A percentile compares a stretch with the other conserved stretches of the same genome.
phyloP scores from a whole-genome alignment of 1,139 yeast genomes.

The Casaregolazyma suthepensis region DNA sequence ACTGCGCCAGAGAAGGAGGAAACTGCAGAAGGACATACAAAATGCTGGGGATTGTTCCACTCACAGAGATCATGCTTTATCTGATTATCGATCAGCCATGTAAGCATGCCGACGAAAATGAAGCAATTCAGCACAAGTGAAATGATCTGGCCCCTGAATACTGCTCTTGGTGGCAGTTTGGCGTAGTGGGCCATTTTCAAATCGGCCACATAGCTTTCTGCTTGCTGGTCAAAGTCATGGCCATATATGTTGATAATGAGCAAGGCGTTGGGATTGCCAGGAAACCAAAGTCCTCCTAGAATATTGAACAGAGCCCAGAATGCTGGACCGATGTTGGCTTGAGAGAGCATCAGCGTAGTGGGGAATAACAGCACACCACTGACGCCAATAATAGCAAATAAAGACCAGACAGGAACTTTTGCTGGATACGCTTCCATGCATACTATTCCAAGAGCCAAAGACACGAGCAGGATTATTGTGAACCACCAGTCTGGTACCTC shows the following conservation, averaged over 20 bases:
- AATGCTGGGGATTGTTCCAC: constrained; percentile 30
- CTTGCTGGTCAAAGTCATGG: constrained; percentile 56
- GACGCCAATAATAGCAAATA: constrained; percentile 51
- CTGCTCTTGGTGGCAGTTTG: constrained; percentile 52
- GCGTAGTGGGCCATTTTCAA: constrained; percentile 58
- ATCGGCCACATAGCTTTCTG: constrained; percentile 49
- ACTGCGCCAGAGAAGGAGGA: constrained; percentile 47
- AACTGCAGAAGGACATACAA: constrained; percentile 33
- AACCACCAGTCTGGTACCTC: constrained; percentile 68
- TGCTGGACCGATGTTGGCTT: constrained; percentile 48
- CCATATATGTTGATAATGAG: constrained; percentile 53
- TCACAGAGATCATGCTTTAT: constrained; percentile 18
- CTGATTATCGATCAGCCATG: constrained; percentile 40
- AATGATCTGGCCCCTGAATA: constrained; percentile 49
- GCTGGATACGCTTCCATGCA: constrained; percentile 40
- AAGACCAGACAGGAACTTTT: constrained; percentile 48
- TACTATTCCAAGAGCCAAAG: constrained; percentile 45
- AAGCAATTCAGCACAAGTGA: constrained; percentile 36
- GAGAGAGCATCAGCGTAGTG: constrained; percentile 42
- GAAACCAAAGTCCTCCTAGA: constrained; percentile 54
- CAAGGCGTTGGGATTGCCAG: constrained; percentile 56
- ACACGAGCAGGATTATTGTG: constrained; percentile 39
- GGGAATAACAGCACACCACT: constrained; percentile 51
- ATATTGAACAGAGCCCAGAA: constrained; percentile 54
- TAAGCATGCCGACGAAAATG: constrained; percentile 41